Evolutionary conservation across 1,284 basidiomycete species (phyloP), one percentile per base, ranked within the genome.

Genomic region (Ganoderma boninense): DNA sequence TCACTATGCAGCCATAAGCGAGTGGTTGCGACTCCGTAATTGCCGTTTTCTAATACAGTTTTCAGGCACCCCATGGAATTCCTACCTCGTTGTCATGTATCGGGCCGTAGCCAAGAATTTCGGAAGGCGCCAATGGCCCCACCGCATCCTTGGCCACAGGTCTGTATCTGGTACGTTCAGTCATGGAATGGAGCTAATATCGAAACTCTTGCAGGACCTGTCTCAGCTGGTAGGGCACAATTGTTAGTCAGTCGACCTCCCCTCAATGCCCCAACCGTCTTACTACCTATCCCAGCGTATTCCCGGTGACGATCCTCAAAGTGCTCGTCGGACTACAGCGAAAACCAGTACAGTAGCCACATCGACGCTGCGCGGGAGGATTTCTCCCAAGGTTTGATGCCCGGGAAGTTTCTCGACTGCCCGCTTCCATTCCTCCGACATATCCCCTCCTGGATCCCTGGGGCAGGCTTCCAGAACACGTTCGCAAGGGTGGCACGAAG

Each of bases 281-380:
- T 11, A 26, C 26, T 5, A 4, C 11, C 23, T 4, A 38, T 38
- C 38, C 38, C 42, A 73, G 71, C 46, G 74, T 74, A n/a, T 74
- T 75, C 62, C 78, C 74, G 16, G 78, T 79, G 2, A 77, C 79
- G 29, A 77, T 79, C 57, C 75, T 81, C 68, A 74, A 71, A n/a
- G 73, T 82, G 23, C 67, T 79, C 10, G 77, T 82, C 69, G 82
- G 80, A 75, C 13, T 66, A 71, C 3, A 10, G 38, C 38, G 66
- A 78, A 20, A 79, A 82, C 62, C 74, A 73, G 5, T 71, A 79
- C 52, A 64, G 70, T 8, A 26, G 29, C 18, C 64, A 64, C 5
- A 67, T 67, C 54, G 68, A 71, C 7, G 60, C 23, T 11, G 60
- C 61, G 16, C 43, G 63, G 20, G 66, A 66, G 43, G 70, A 56